Base-by-base conservation (phyloP, 768 basidiomycete genomes). In the Chiua virens region DNA sequence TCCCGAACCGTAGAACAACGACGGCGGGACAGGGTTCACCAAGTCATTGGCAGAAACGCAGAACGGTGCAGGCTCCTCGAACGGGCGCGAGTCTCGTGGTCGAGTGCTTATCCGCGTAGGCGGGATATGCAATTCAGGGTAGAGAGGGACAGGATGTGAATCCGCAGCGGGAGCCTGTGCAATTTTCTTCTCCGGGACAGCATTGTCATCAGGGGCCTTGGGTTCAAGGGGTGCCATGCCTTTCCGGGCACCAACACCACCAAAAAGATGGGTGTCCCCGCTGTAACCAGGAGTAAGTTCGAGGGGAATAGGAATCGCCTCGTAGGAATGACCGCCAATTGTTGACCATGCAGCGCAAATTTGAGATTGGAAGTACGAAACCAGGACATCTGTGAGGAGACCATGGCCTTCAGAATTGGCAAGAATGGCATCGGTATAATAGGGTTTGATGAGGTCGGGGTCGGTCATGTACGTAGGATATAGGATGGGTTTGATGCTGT, bases 21-120 rank as follows among this genome's bases (percentile, higher is more conserved):
- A 91, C 0, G 87, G 83, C n/a, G 96, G 96, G 0, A 98, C 78
- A 2, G 97, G 97, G 72, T 98, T 98, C 70, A 99, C 92, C 45
- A 98, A 77, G 67, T 99, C 95, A 70, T 98, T 96, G n/a, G 97
- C 97, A 20, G 86, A 87, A 0, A 92, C 93, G 69, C 97, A 98
- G 73, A 79, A 93, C 8, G 96, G 97, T 35, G 83, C 79, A 45
- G 96, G 82, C 69, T 98, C 97, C 66, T 89, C 82, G 68, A 88
- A 96, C 4, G 81, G 75, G 1, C 73, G 69, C 13, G 66, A 58
- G 1, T 67, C 71, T 51, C 70, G 71, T 3, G 89, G 89, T 3
- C 79, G 81, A 7, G 83, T 81, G 52, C 79, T 80, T 68, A 98
- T 86, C 8, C 91, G 79, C 28, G 80, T 78, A 0, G 80, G 76